Base-by-base conservation (phyloP, 2,329 filamentous ascomycete genomes). In the Epichloe glyceriae region DNA sequence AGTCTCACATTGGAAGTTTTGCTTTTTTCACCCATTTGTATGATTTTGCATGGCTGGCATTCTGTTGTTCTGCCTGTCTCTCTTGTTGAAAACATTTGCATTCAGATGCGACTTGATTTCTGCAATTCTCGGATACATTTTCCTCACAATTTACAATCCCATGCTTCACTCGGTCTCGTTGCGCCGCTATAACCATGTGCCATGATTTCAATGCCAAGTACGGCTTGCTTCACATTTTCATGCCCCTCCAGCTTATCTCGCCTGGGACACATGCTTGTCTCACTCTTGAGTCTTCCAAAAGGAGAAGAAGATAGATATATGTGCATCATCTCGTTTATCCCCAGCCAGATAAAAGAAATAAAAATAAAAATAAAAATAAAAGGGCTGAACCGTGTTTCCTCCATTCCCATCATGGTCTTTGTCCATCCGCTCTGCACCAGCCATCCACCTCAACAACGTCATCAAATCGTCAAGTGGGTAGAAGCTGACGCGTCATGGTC, bases 401-500 rank as follows among this genome's bases (percentile, higher is more conserved):
- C 37, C 11, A 22, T 47, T 47, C n/a, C 30, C 39, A 42, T 39
- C 33, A 20, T 37, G 39, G n/a, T 22, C 40, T 3, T 41, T 12
- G 10, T 26, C 14, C 17, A 19, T 40, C 10, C 17, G 11, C 7
- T 41, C 41, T 19, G 7, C 45, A 45, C 26, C 40, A 42, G 17
- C 35, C 41, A 30, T 48, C 41, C 17, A 50, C 30, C 40, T 46
- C 52, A 48, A 46, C 41, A 46, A 52, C 52, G 47, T 44, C 45
- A 54, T 52, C 46, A 50, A 46, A 44, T 45, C 46, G 47, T 34
- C 47, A 26, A 44, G 17, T 40, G n/a, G 39, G 39, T 46, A 48
- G 17, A 44, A 48, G 49, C 34, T 35, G 33, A 45, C n/a, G 39
- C 51, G 19, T 20, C 12, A 10, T 26, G 34, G 20, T 50, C 4